phyloP scores from a whole-genome alignment of 1,284 basidiomycete species.

The Mycena sp. region DNA sequence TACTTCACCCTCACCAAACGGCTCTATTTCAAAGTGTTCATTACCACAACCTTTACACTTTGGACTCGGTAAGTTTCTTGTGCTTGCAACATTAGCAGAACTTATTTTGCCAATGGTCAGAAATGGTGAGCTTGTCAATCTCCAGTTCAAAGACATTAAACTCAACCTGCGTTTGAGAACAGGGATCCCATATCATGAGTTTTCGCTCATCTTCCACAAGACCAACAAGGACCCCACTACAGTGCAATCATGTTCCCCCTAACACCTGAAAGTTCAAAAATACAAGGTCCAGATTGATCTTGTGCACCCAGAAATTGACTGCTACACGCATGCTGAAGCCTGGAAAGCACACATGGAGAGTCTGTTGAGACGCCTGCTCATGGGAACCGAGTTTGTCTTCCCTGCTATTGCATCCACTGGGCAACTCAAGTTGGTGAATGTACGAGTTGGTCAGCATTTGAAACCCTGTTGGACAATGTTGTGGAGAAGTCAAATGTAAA shows the following conservation, averaged over 20 bases:
- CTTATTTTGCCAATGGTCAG: constrained; percentile 2
- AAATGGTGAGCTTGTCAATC: constrained; percentile 34
- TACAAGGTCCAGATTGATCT: neutral
- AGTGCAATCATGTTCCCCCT: neutral
- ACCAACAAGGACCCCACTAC: constrained; percentile 36
- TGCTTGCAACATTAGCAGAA: neutral
- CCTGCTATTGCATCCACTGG: constrained; percentile 31
- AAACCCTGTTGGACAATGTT: constrained; percentile 22
- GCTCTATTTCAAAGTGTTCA: constrained; percentile 34
- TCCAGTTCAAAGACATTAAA: constrained; percentile 23
- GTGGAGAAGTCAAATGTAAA: constrained; percentile 19
- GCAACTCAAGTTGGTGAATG: constrained; percentile 27
- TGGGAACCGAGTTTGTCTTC: constrained; percentile 24
- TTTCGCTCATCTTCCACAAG: constrained; percentile 32
- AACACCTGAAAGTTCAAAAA: neutral
- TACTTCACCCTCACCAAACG: constrained; percentile 26
- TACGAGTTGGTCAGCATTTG: constrained; percentile 24
- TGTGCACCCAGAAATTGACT: constrained; percentile 9
- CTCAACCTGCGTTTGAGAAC: neutral
- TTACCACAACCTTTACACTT: constrained; percentile 33
- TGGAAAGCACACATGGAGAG: constrained; percentile 1
- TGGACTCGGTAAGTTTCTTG: constrained; percentile 24
- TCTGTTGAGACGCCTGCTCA: neutral
- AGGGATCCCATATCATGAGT: constrained; percentile 24
- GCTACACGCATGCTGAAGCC: neutral